Evolutionary conservation across 306 rosid species (phyloP).

Genomic region (Medicago lupulina): DNA sequence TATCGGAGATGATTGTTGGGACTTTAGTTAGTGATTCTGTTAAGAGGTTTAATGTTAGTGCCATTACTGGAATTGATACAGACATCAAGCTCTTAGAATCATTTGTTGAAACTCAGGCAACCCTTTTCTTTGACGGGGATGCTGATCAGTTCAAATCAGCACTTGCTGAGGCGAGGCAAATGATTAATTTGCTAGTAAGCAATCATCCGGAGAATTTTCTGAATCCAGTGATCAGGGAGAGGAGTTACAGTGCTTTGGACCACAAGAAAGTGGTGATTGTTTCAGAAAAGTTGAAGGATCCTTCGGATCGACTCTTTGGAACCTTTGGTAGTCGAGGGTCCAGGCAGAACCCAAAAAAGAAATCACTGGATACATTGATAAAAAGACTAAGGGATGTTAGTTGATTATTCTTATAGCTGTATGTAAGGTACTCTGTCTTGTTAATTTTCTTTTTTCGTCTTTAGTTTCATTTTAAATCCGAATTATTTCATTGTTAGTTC

Average conservation of each 20-base stretch:
- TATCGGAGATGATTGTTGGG: constrained; percentile 82
- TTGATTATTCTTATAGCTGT: constrained; percentile 57
- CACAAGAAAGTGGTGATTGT: constrained; percentile 77
- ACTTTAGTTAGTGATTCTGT: constrained; percentile 78
- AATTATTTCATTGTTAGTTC: constrained; percentile 52
- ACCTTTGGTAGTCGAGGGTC: constrained; percentile 87
- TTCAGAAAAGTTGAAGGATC: constrained; percentile 89
- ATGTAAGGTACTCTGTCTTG: constrained; percentile 55
- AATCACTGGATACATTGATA: constrained; percentile 81
- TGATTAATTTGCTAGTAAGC: constrained; percentile 81
- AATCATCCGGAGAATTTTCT: constrained; percentile 92
- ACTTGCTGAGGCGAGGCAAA: constrained; percentile 80
- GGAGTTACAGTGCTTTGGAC: constrained; percentile 85
- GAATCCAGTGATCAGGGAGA: constrained; percentile 94
- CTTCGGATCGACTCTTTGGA: constrained; percentile 90
- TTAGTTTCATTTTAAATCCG: constrained; percentile 48
- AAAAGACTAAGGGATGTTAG: constrained; percentile 91
- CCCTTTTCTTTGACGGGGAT: constrained; percentile 77
- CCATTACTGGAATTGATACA: constrained; percentile 80
- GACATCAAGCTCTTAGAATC: constrained; percentile 84
- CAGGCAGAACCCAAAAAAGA: constrained; percentile 94
- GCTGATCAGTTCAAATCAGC: constrained; percentile 74
- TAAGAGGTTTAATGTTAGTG: constrained; percentile 76
- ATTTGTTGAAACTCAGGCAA: constrained; percentile 85
- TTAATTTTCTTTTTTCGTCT: constrained; percentile 35